These are phyloP conservation scores for Leishmania mexicana DNA, from an alignment of 208 protist species.

Conservation along the genomic window DNA sequence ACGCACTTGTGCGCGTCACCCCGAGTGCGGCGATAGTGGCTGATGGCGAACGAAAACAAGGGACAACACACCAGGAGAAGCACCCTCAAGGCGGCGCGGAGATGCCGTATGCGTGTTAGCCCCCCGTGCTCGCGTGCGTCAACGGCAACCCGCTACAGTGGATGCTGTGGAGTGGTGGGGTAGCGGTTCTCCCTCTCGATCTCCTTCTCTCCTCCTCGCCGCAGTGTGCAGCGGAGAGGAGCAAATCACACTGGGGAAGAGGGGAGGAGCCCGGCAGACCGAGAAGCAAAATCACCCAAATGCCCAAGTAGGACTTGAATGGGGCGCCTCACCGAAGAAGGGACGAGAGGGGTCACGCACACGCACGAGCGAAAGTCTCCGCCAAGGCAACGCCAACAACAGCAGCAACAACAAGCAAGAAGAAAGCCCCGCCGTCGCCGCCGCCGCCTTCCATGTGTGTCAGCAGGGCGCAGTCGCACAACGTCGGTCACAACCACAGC, in stretches of 20 bases:
- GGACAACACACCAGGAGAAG: neutral
- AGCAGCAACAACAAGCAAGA: neutral
- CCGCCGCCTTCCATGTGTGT: neutral
- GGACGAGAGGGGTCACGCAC: neutral
- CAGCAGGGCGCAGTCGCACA: neutral
- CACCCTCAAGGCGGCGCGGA: neutral
- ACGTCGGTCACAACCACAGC: neutral
- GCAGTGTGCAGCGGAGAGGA: no score
- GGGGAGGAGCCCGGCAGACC: neutral
- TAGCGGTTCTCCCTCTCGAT: neutral
- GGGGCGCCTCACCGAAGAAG: neutral
- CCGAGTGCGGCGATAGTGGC: neutral
- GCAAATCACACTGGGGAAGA: no score
- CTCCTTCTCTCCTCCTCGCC: no score
- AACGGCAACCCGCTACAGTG: neutral
- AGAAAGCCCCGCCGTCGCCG: neutral
- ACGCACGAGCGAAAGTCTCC: neutral
- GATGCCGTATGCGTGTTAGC: neutral
- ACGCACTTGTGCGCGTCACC: neutral
- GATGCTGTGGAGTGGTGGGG: neutral
- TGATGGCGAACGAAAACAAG: neutral
- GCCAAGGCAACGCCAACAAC: neutral
- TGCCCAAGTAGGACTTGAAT: neutral
- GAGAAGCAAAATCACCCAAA: neutral
- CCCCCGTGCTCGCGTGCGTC: neutral